These are phyloP conservation scores for Boletus eberwhitei DNA, from an alignment of 768 basidiomycete species.

Conservation along the genomic window DNA sequence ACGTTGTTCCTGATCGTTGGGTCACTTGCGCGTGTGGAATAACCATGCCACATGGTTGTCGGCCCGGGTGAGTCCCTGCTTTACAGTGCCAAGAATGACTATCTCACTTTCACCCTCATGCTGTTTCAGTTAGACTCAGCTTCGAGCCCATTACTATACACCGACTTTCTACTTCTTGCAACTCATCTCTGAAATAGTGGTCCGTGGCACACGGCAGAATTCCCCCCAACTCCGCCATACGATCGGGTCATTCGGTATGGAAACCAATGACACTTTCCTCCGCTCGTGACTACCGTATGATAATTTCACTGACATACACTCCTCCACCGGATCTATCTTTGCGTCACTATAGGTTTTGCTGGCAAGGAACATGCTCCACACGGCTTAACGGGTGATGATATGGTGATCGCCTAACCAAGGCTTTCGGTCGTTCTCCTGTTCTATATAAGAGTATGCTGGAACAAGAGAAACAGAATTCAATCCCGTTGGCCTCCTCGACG, in stretches of 20 bases:
- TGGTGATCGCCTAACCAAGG: neutral
- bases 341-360: neutral
- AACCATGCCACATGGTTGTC: neutral
- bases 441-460: slow-evolving; percentile 13
- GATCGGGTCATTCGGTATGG: neutral
- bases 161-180: neutral
- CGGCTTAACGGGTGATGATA: neutral
- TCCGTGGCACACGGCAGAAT: neutral
- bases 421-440: neutral
- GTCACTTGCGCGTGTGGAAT: neutral
- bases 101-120: too few species aligned
- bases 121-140: neutral
- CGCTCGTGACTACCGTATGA: neutral
- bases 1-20: neutral
- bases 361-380: neutral
- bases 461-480: neutral
- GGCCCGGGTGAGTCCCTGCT: neutral
- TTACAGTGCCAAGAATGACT: neutral
- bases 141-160: neutral
- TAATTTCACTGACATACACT: neutral
- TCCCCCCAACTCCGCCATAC: neutral
- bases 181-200: neutral
- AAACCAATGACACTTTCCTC: neutral
- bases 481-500: neutral
- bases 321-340: neutral